Conservation (phyloP, 2,329 filamentous ascomycete species). For the Hymenoscyphus occultus region DNA sequence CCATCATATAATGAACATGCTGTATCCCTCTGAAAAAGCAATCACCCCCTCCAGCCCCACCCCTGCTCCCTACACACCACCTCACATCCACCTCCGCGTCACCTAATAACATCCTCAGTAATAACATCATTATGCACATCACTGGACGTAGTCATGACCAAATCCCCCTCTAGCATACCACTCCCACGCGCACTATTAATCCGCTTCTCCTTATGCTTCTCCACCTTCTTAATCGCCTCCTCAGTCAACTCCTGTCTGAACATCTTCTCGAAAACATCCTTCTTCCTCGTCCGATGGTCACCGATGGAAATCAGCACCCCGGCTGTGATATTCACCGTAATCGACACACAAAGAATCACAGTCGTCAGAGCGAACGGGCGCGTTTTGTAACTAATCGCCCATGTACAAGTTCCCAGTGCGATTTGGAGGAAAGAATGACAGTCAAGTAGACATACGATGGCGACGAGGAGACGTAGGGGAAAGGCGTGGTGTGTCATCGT, state of each 20-base stretch:
- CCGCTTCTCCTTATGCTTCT: conserved; percentile 36
- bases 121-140: conserved; percentile 4
- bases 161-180: conserved; percentile 1
- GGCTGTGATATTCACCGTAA: conserved; percentile 73
- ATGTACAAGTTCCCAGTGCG: conserved; percentile 73
- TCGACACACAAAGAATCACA: conserved; percentile 75
- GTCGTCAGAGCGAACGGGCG: conserved; percentile 74
- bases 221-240: conserved; percentile 50
- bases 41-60: too few species aligned
- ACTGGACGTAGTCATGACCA: not conserved
- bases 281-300: conserved; percentile 75
- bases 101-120: conserved; percentile 8
- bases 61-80: too few species aligned
- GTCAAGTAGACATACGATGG: conserved; percentile 76
- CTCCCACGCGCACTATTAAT: not conserved
- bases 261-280: conserved; percentile 77
- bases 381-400: conserved; percentile 69
- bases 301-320: conserved; percentile 75
- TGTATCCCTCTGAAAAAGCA: too few species aligned
- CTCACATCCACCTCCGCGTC: not conserved
- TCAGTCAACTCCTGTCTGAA: conserved; percentile 72
- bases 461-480: conserved; percentile 68
- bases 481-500: conserved; percentile 80
- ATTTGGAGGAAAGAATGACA: conserved; percentile 79
- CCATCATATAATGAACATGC: not conserved